A percentile compares a stretch with the other conserved stretches of the same genome.
These are phyloP conservation scores for Scedosporium dehoogii DNA, from an alignment of 2,329 filamentous ascomycete species.

Conservation along the genomic window DNA sequence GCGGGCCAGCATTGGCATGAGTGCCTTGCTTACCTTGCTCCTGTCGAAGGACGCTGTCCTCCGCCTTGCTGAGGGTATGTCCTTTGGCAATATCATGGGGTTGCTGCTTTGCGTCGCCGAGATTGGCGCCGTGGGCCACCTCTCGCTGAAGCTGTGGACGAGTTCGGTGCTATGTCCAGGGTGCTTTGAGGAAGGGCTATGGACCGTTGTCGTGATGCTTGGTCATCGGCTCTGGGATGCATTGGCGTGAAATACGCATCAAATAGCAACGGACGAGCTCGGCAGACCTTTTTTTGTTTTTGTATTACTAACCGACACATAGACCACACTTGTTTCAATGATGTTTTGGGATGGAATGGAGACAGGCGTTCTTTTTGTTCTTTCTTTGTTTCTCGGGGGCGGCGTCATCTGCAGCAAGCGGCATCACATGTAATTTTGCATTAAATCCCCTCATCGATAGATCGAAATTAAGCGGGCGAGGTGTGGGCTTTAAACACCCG, in stretches of 20 bases:
- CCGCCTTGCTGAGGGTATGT: not conserved
- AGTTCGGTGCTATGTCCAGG: not conserved
- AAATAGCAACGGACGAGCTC: not conserved
- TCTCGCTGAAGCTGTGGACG: constrained; percentile 2
- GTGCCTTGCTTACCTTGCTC: not conserved
- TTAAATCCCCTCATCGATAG: too few relatives aligned
- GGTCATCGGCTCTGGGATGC: not conserved
- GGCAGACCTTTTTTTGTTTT: not conserved
- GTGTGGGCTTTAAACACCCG: too few relatives aligned
- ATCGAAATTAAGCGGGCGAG: too few relatives aligned
- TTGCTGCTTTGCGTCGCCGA: not conserved
- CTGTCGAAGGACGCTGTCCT: not conserved
- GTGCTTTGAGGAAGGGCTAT: constrained; percentile 3
- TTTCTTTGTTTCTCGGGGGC: too few relatives aligned
- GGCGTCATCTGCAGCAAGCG: too few relatives aligned
- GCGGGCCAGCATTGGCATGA: constrained; percentile 4
- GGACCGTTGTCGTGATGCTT: constrained; percentile 2
- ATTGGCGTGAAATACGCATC: not conserved
- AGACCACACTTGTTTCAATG: not conserved
- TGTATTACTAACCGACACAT: too few relatives aligned
- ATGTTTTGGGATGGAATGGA: not conserved
- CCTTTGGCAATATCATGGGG: not conserved
- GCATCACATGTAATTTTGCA: too few relatives aligned
- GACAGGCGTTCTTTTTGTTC: too few relatives aligned
- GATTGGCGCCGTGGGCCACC: constrained; percentile 1